phyloP scores from a whole-genome alignment of 1,284 basidiomycete species.

The Wallemia ichthyophaga region DNA sequence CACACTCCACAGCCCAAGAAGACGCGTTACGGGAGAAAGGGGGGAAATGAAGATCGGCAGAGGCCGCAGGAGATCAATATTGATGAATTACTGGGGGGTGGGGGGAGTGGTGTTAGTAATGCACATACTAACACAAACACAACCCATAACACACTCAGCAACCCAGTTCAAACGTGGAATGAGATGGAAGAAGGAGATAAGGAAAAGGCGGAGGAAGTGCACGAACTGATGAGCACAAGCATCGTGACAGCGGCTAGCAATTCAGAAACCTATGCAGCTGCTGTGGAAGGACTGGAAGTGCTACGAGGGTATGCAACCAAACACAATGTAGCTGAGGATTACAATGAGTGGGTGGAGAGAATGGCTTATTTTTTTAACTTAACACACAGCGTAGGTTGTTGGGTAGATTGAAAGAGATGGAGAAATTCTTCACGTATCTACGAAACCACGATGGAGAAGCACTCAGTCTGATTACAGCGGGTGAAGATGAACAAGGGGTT shows the following conservation, averaged over 20 bases:
- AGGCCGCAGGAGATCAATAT: constrained; percentile 2
- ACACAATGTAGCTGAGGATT: neutral
- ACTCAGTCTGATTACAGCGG: neutral
- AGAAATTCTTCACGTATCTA: neutral
- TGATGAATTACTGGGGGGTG: constrained; percentile 2
- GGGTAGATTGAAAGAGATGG: neutral
- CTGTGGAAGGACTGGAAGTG: too few species aligned
- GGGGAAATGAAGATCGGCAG: neutral
- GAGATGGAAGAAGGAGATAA: neutral
- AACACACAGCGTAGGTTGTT: neutral
- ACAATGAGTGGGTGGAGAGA: neutral
- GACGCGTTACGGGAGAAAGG: neutral
- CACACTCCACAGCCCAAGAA: neutral
- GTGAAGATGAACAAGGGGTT: neutral
- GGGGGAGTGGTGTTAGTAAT: neutral
- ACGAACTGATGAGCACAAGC: neutral
- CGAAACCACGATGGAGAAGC: neutral
- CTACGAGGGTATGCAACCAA: neutral
- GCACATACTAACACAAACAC: neutral
- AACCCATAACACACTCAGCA: neutral
- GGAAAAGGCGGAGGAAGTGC: too few species aligned
- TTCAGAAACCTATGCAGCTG: too few species aligned
- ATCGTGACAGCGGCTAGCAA: too few species aligned
- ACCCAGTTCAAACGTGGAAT: neutral
- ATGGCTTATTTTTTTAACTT: too few species aligned